Evolutionary conservation across 805 yeast species (phyloP), one percentile per base, ranked within the genome.

Genomic region (Metschnikowia borealis): DNA sequence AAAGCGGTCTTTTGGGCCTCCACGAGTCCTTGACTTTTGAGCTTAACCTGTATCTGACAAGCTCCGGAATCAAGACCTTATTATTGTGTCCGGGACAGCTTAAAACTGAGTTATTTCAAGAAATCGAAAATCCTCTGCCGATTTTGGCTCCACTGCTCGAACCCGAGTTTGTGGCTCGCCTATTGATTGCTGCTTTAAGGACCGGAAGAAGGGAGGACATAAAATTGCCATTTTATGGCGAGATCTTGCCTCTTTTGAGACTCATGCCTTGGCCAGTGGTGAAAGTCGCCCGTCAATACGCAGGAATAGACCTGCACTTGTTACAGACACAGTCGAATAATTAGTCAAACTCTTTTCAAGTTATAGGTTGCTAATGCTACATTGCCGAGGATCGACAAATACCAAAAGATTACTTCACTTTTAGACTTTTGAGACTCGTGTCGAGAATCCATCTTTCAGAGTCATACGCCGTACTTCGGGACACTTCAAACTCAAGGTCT

Each of bases 41-140:
- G 64, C 62, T 87, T 29, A 84, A 85, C 0, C 74, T 79, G 0
- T 79, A 81, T 0, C 66, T 75, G 6, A 70, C 67, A 46, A 64
- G 67, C 1, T 62, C 68, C 3, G 84, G 87, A 7, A 79, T 92
- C 15, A 83, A 83, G 56, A 85, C 96, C 0, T 68, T 92, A 49
- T 70, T 92, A 34, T 75, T 92, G 0, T 84, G 94, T 57, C 96
- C 97, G 0, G 98, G 98, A 0, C 97, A 92, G 63, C 65, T 92
- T 54, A 78, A 75, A 44, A 89, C 97, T 0, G 59, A 64, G 2
- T 78, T 92, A 89, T 92, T 92, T 64, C 71, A 72, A 15, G 83
- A 84, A 1, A 87, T 92, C 5, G 54, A 67, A 31, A 85, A 96
- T 0, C 97, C 97, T 0, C 83, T 87, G 10, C 69, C 75, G 3